phyloP scores from a whole-genome alignment of 2,329 filamentous ascomycete genomes.

The Penicillium sp. region DNA sequence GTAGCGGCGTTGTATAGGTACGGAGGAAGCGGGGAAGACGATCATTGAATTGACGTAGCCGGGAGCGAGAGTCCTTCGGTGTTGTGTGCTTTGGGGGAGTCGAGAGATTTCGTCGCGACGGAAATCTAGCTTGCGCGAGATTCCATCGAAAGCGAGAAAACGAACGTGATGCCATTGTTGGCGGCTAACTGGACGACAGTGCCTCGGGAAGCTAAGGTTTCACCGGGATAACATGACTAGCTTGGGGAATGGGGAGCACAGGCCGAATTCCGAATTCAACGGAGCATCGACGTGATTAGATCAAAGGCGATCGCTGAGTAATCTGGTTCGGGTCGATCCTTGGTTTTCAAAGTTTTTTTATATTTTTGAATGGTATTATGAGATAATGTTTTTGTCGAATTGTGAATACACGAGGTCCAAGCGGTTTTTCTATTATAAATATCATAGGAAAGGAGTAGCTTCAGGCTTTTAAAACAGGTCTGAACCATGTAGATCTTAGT shows the following conservation, averaged over 20 bases:
- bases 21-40: conserved; percentile 67
- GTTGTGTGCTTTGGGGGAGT: conserved; percentile 18
- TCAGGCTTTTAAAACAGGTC: neutral
- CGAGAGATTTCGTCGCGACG: conserved; percentile 22
- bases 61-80: conserved; percentile 29
- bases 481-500: neutral
- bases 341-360: neutral
- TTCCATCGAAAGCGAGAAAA: conserved; percentile 18
- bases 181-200: neutral
- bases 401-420: neutral
- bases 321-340: conserved; percentile 8
- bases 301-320: conserved; percentile 11
- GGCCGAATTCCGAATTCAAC: neutral
- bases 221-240: conserved; percentile 5
- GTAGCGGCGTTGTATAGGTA: conserved; percentile 68
- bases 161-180: neutral
- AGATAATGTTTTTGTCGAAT: neutral
- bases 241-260: conserved; percentile 9
- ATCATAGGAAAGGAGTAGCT: neutral
- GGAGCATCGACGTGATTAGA: neutral
- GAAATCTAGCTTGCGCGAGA: conserved; percentile 4
- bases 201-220: neutral
- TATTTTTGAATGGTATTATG: neutral
- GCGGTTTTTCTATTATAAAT: neutral
- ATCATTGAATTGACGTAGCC: conserved; percentile 37